Evolutionary conservation across 768 basidiomycete genomes (phyloP).

Genomic region (Serendipita indica): DNA sequence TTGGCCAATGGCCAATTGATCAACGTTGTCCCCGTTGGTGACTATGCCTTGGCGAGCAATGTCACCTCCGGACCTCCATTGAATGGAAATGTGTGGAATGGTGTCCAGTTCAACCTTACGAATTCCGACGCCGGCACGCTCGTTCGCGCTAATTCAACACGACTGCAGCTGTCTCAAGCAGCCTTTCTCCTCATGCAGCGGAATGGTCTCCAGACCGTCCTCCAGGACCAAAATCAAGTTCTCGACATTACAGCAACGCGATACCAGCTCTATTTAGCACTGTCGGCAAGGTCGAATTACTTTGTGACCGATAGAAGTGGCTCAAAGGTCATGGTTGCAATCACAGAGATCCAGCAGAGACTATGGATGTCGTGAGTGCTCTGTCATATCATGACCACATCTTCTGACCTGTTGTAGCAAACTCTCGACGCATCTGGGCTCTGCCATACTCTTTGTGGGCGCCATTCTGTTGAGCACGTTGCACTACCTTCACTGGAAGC

Average conservation of each 20-base stretch:
- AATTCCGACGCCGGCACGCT: not conserved
- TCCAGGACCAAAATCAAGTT: not conserved
- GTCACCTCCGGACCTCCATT: not conserved
- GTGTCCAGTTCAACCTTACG: not conserved
- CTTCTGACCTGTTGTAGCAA: not conserved
- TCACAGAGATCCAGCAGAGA: not conserved
- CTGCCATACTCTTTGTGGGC: not conserved
- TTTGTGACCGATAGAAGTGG: not conserved
- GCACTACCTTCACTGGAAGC: not conserved
- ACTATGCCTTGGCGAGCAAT: not conserved
- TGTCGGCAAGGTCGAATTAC: not conserved
- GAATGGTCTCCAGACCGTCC: not conserved
- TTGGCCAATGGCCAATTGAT: not conserved
- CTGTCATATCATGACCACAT: not conserved
- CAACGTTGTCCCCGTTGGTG: not conserved
- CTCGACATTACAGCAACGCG: not conserved
- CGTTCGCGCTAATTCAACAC: not conserved
- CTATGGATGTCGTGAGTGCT: constrained; percentile 5
- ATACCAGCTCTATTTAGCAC: not conserved
- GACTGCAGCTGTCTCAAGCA: not conserved
- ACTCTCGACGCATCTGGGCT: not conserved
- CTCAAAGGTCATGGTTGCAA: not conserved
- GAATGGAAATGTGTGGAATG: not conserved
- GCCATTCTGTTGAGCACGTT: not conserved
- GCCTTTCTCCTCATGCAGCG: not conserved